Evolutionary conservation across 2,329 filamentous ascomycete species (phyloP).

Genomic region (Ilyonectria destructans): DNA sequence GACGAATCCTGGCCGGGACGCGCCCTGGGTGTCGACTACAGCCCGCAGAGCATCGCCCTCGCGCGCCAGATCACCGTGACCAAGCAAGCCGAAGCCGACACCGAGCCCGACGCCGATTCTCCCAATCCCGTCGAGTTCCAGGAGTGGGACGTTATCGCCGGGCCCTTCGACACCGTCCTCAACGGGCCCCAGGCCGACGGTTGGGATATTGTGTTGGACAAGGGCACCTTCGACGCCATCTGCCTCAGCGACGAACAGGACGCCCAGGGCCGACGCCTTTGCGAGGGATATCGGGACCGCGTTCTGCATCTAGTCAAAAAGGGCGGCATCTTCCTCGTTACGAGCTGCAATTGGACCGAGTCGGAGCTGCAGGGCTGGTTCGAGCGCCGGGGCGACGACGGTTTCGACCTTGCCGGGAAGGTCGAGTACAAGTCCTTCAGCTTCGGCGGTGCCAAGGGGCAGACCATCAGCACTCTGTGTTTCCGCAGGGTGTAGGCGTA

Average conservation of each 20-base stretch:
- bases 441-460: constrained; percentile 91
- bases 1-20: constrained; percentile 75
- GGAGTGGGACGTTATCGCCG: constrained; percentile 76
- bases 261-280: constrained; percentile 72
- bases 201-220: constrained; percentile 96
- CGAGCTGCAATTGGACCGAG: constrained; percentile 99
- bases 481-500: constrained; percentile 70
- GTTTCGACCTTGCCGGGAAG: constrained; percentile 75
- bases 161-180: constrained; percentile 56
- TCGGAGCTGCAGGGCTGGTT: constrained; percentile 89
- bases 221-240: constrained; percentile 97
- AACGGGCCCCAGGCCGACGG: constrained; percentile 60
- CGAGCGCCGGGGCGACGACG: constrained; percentile 56
- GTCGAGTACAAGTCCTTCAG: constrained; percentile 90
- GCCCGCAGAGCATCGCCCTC: constrained; percentile 80
- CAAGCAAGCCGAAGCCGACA: constrained; percentile 38
- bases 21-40: constrained; percentile 94
- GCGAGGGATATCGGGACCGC: constrained; percentile 81
- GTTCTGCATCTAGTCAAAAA: constrained; percentile 79
- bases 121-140: constrained; percentile 58
- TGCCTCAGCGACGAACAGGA: constrained; percentile 77
- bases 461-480: constrained; percentile 90
- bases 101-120: constrained; percentile 46
- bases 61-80: constrained; percentile 74
- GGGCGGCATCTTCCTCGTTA: constrained; percentile 85